Evolutionary conservation across 2,329 filamentous ascomycete genomes (phyloP).

Genomic region (Talaromyces atroroseus): DNA sequence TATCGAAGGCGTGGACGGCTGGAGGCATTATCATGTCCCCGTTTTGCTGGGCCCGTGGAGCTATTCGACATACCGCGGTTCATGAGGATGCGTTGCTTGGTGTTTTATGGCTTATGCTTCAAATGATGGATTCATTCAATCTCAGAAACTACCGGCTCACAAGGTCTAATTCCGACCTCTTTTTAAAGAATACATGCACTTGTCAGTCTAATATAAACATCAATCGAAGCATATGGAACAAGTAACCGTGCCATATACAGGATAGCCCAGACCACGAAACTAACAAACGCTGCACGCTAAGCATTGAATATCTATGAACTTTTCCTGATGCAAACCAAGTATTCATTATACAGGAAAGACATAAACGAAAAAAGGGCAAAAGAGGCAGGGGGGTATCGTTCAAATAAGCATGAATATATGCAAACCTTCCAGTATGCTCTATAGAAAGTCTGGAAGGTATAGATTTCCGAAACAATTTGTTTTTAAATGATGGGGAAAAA

Average conservation of each 20-base stretch:
- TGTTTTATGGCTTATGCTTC: neutral
- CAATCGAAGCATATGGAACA: neutral
- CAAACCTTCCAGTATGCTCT: neutral
- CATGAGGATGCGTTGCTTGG: conserved; percentile 23
- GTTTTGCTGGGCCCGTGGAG: conserved; percentile 47
- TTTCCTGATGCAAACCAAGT: conserved; percentile 5
- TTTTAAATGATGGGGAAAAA: neutral
- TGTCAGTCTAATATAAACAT: neutral
- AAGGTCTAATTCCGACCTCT: no score
- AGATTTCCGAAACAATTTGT: neutral
- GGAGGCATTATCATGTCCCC: conserved; percentile 49
- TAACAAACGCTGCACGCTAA: neutral
- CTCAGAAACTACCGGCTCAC: no score
- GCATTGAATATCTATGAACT: conserved; percentile 4
- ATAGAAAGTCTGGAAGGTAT: neutral
- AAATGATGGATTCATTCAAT: no score
- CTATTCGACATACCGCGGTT: conserved; percentile 48
- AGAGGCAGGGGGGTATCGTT: conserved; percentile 2
- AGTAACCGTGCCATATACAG: neutral
- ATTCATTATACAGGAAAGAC: conserved; percentile 2
- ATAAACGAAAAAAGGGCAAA: neutral
- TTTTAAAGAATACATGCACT: neutral
- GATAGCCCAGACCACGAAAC: neutral
- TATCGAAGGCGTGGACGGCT: conserved; percentile 36
- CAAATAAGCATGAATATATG: neutral